phyloP scores from a whole-genome alignment of 2,329 filamentous ascomycete genomes.

The Aotearoamyces nothofagi region DNA sequence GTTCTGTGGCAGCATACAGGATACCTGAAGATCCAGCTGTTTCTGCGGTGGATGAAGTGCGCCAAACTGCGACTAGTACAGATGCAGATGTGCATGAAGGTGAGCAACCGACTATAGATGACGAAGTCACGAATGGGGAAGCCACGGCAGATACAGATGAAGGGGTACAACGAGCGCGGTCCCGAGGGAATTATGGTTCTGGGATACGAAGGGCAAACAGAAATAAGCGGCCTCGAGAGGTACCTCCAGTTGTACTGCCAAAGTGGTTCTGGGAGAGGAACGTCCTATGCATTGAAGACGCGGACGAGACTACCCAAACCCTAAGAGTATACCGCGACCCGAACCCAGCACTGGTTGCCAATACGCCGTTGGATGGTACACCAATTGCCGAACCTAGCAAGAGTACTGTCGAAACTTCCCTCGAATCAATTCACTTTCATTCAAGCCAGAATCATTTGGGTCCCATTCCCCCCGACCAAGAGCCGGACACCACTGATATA shows the following conservation, averaged over 20 bases:
- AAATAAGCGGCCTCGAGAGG: constrained; percentile 13
- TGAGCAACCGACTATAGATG: constrained; percentile 10
- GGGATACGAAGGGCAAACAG: constrained; percentile 10
- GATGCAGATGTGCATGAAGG: constrained; percentile 6
- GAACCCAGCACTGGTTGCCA: background rate
- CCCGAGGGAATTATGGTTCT: constrained; percentile 6
- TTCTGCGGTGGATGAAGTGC: constrained; percentile 2
- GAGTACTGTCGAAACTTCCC: background rate
- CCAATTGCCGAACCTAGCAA: background rate
- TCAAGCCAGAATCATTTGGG: background rate
- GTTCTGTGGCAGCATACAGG: constrained; percentile 11
- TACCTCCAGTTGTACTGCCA: constrained; percentile 40
- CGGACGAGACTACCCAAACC: constrained; percentile 5
- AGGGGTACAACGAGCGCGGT: constrained; percentile 7
- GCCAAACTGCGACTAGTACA: background rate
- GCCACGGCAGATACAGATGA: constrained; percentile 4
- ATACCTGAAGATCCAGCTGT: constrained; percentile 10
- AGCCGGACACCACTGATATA: background rate
- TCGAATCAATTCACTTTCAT: too few relatives aligned
- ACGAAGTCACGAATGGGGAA: constrained; percentile 5
- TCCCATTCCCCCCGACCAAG: too few relatives aligned
- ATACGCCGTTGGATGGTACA: constrained; percentile 3
- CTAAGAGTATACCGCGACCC: constrained; percentile 9
- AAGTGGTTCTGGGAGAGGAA: constrained; percentile 38
- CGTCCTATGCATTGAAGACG: constrained; percentile 20